Conservation (phyloP, 306 rosid species). For the Quercus dentata region DNA sequence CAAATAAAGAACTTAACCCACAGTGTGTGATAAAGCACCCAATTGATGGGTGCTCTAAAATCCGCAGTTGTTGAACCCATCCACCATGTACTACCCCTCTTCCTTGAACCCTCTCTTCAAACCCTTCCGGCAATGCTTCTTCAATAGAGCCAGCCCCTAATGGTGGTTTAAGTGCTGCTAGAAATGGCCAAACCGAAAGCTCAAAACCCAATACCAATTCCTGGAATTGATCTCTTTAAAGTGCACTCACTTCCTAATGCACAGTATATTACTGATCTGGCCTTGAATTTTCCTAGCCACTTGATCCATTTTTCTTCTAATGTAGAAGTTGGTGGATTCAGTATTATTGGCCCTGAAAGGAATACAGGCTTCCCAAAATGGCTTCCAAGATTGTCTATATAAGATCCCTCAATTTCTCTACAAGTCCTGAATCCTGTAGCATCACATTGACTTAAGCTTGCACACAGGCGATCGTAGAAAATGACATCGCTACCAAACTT, state of each 20-base stretch:
- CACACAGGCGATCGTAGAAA: not conserved
- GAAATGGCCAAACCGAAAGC: no score
- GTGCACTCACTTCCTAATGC: slow-evolving; percentile 1
- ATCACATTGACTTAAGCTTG: not conserved
- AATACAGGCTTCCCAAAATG: no score
- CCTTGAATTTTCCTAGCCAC: slow-evolving; percentile 6
- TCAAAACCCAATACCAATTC: slow-evolving; percentile 3
- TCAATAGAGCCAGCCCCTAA: no score
- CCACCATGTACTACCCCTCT: not conserved
- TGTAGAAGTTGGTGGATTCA: not conserved
- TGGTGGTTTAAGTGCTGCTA: no score
- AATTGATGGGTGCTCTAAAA: no score
- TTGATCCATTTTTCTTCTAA: not conserved
- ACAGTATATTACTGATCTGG: not conserved
- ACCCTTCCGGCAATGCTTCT: no score
- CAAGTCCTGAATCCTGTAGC: not conserved
- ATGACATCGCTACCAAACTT: slow-evolving; percentile 27
- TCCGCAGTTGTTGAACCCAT: not conserved
- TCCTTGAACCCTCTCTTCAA: no score
- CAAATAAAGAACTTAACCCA: no score
- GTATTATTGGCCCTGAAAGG: no score
- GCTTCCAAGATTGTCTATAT: no score
- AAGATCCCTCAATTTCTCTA: not conserved
- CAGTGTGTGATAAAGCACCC: no score
- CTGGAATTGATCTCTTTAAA: not conserved